Evolutionary conservation across 1,284 basidiomycete genomes (phyloP).

Genomic region (Somion occarium): DNA sequence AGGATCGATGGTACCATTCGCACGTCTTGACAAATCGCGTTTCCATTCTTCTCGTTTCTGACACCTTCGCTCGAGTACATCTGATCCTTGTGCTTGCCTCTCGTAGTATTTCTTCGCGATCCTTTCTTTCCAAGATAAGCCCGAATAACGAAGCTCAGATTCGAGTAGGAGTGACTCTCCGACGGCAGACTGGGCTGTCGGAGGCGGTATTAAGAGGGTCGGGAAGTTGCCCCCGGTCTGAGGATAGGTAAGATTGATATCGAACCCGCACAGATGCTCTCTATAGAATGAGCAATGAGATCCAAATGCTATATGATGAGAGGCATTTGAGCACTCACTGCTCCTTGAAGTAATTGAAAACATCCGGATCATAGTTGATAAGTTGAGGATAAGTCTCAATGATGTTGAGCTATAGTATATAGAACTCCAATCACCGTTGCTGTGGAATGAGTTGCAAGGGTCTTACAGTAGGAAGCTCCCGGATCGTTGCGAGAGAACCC

Average conservation of each 20-base stretch:
- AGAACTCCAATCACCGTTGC: too few species aligned
- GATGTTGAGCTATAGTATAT: slow-evolving; percentile 30
- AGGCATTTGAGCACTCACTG: slow-evolving; percentile 42
- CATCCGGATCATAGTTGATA: slow-evolving; percentile 61
- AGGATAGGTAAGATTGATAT: slow-evolving; percentile 62
- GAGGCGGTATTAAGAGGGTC: slow-evolving; percentile 33
- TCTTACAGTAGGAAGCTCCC: slow-evolving; percentile 49
- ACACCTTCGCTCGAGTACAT: background rate
- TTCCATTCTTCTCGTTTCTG: slow-evolving; percentile 9
- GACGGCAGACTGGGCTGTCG: slow-evolving; percentile 23
- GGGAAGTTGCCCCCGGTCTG: slow-evolving; percentile 50
- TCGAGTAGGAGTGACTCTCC: background rate
- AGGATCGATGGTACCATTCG: slow-evolving; percentile 23
- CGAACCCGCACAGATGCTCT: slow-evolving; percentile 36
- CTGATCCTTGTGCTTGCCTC: background rate
- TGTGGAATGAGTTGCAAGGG: too few species aligned
- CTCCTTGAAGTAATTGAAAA: slow-evolving; percentile 61
- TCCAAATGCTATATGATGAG: background rate
- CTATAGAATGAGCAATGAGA: slow-evolving; percentile 7
- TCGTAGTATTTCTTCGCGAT: background rate
- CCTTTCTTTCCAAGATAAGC: background rate
- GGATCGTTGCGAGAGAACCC: slow-evolving; percentile 41
- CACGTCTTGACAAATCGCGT: slow-evolving; percentile 16
- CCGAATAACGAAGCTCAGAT: background rate
- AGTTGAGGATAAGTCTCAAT: slow-evolving; percentile 71